A percentile compares a stretch with the other conserved stretches of the same genome.
These are phyloP conservation scores for Saccharomyces hybrid DNA, from an alignment of 1,139 yeast species.

Conservation along the genomic window DNA sequence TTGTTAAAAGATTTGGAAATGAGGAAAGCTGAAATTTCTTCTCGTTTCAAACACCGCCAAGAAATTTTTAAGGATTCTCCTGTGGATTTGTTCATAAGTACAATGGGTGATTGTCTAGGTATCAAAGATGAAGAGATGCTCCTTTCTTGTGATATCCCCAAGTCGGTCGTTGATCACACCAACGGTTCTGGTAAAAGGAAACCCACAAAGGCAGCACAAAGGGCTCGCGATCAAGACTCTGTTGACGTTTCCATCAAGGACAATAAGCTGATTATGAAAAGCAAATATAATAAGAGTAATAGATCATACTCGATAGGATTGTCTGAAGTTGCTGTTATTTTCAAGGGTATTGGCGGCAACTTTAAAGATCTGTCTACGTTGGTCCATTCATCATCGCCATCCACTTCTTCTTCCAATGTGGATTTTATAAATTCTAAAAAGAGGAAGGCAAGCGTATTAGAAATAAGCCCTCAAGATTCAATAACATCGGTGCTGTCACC, in stretches of 20 bases:
- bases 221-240: slow-evolving; percentile 29
- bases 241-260: slow-evolving; percentile 19
- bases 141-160: slow-evolving; percentile 24
- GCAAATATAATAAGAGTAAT: slow-evolving; percentile 16
- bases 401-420: slow-evolving; percentile 4
- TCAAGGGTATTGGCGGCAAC: slow-evolving; percentile 17
- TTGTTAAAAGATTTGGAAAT: slow-evolving; percentile 22
- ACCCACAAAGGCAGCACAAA: slow-evolving; percentile 27
- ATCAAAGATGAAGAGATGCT: slow-evolving; percentile 26
- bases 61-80: slow-evolving; percentile 28
- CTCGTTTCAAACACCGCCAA: slow-evolving; percentile 31
- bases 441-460: slow-evolving; percentile 25
- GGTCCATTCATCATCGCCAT: slow-evolving; percentile 5
- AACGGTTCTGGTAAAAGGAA: slow-evolving; percentile 32
- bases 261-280: slow-evolving; percentile 26
- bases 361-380: slow-evolving; percentile 9
- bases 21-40: slow-evolving; percentile 27
- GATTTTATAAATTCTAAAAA: slow-evolving; percentile 14
- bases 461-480: slow-evolving; percentile 26
- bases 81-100: slow-evolving; percentile 28
- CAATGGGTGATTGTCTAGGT: slow-evolving; percentile 31
- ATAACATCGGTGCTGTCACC: slow-evolving; percentile 19
- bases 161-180: slow-evolving; percentile 21
- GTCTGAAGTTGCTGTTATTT: slow-evolving; percentile 8
- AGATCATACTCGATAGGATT: slow-evolving; percentile 1